Evolutionary conservation across 1,284 basidiomycete species (phyloP), one percentile per base, ranked within the genome.

Genomic region (Laetiporus sulphureus): DNA sequence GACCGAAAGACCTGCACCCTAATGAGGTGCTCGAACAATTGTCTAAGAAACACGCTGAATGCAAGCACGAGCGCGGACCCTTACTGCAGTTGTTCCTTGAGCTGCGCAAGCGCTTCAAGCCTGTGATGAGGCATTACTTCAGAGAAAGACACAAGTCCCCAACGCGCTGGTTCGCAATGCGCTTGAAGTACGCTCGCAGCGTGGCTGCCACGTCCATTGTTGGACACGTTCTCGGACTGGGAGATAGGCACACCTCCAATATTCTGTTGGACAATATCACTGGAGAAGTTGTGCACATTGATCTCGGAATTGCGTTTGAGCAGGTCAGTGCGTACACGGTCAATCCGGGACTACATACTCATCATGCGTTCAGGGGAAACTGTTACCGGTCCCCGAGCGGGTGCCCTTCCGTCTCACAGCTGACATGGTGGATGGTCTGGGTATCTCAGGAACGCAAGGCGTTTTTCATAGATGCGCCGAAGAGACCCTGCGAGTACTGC

Each of bases 231-330:
- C 69, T 98, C 15, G 95, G 95, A 3, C 71, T 99, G 0, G 95
- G 95, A 0, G 95, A 99, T 59, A 78, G 95, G 13, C 95, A 99
- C 59, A 77, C 79, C 5, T 88, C 86, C 30, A 99, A 99, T 61
- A 96, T 99, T 51, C 71, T 99, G 33, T 71, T 99, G 43, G 93
- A 98, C 61, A 79, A 79, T 44, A 63, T 63, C 25, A 83, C 77
- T 10, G 95, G 95, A 18, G 92, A 98, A 60, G 72, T 95, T 38
- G 87, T 99, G 30, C 82, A 97, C 60, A 99, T 99, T 41, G 95
- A 99, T 64, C 75, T 99, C 23, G 95, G 95, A 2, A 91, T 98
- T 42, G 92, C 93, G 0, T 99, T 99, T 62, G 96, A 97, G 52
- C 91, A 92, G 69, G 91, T 88, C 45, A 54, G 73, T 53, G 3